Evolutionary conservation across 2,329 filamentous ascomycete species (phyloP).

Genomic region (Pseudogymnoascus sp.): DNA sequence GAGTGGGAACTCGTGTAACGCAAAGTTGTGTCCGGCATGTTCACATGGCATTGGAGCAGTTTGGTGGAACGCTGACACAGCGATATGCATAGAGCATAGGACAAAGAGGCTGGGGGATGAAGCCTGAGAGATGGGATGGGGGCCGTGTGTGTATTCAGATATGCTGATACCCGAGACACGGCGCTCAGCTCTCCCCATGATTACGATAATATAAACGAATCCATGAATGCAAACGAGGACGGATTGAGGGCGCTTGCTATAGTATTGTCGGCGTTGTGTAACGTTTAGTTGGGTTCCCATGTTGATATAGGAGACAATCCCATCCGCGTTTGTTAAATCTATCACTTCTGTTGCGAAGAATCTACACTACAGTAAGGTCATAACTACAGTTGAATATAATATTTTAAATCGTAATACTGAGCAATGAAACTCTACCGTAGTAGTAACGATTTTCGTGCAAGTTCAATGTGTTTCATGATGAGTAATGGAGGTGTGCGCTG

Average conservation of each 20-base stretch:
- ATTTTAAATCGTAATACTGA: neutral
- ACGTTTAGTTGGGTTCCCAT: neutral
- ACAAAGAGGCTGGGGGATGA: neutral
- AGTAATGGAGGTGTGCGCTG: slow-evolving; percentile 5
- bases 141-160: neutral
- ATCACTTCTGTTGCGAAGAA: neutral
- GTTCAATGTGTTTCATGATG: slow-evolving; percentile 5
- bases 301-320: neutral
- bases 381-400: neutral
- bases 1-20: slow-evolving; percentile 28
- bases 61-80: slow-evolving; percentile 9
- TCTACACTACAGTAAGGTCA: neutral
- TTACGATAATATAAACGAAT: slow-evolving; percentile 7
- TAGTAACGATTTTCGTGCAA: neutral
- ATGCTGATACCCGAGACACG: slow-evolving; percentile 4
- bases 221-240: neutral
- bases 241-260: neutral
- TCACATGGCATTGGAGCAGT: slow-evolving; percentile 2
- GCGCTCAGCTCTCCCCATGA: neutral
- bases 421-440: too few species aligned
- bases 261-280: neutral
- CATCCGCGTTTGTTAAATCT: neutral
- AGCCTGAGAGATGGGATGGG: neutral
- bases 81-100: slow-evolving; percentile 2
- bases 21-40: neutral